Evolutionary conservation across 2,329 filamentous ascomycete genomes (phyloP).

Genomic region (Aspergillus felis): DNA sequence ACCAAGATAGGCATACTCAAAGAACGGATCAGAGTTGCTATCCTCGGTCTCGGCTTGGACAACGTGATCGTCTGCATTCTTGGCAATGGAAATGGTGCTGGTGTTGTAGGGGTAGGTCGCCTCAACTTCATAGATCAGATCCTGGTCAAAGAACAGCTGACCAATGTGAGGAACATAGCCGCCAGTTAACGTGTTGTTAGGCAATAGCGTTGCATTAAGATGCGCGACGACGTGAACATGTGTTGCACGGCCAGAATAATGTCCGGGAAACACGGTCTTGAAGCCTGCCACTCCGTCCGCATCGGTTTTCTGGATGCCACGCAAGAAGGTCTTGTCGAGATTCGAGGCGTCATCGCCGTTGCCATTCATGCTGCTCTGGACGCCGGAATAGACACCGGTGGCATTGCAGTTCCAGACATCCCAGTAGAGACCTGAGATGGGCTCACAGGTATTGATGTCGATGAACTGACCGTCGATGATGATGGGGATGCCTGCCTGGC

Average conservation of each 20-base stretch:
- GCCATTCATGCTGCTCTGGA: not conserved
- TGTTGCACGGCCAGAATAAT: conserved; percentile 38
- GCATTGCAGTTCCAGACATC: conserved; percentile 45
- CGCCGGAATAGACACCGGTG: conserved; percentile 33
- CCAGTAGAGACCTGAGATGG: conserved; percentile 29
- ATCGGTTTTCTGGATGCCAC: conserved; percentile 43
- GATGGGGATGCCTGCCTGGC: too few relatives aligned
- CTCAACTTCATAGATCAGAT: conserved; percentile 49
- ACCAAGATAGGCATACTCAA: conserved; percentile 54
- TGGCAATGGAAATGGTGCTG: conserved; percentile 28
- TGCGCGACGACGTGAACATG: conserved; percentile 47
- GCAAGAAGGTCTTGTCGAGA: conserved; percentile 38
- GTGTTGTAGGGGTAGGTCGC: conserved; percentile 30
- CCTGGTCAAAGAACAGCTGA: conserved; percentile 55
- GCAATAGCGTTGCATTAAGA: conserved; percentile 22
- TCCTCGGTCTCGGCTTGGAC: conserved; percentile 43
- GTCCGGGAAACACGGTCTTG: conserved; percentile 40
- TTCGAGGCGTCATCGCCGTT: conserved; percentile 11
- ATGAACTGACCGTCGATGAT: conserved; percentile 7
- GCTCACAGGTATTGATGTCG: conserved; percentile 21
- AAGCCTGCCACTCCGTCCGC: conserved; percentile 44
- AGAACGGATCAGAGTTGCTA: conserved; percentile 51
- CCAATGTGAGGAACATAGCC: conserved; percentile 54
- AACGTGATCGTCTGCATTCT: conserved; percentile 41
- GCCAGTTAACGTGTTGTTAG: conserved; percentile 39